Evolutionary conservation across 1,284 basidiomycete genomes (phyloP).

Genomic region (Melampsora larici-populina): DNA sequence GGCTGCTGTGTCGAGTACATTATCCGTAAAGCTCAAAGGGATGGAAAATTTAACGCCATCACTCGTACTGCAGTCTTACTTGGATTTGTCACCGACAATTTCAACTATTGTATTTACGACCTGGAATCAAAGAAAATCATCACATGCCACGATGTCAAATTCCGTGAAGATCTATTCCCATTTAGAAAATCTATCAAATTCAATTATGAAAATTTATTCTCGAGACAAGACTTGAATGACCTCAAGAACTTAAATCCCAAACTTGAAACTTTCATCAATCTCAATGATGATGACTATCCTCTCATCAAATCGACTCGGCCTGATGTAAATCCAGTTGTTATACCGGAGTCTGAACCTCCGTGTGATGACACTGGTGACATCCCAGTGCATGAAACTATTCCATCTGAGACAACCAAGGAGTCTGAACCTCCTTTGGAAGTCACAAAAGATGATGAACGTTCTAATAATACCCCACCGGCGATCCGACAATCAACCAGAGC

Average conservation of each 20-base stretch:
- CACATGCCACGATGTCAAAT: background rate
- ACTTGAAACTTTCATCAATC: too few species aligned
- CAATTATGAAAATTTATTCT: too few species aligned
- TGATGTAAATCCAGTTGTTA: too few species aligned
- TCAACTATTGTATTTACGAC: background rate
- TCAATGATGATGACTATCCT: background rate
- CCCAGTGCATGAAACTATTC: background rate
- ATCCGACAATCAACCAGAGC: background rate
- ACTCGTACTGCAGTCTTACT: background rate
- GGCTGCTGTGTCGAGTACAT: background rate
- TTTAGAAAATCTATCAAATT: background rate
- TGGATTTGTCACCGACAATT: background rate
- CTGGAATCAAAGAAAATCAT: background rate
- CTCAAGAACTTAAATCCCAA: too few species aligned
- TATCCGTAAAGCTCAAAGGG: background rate
- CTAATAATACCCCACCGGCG: background rate
- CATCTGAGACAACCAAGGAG: background rate
- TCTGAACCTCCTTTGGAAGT: background rate
- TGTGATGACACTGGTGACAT: too few species aligned
- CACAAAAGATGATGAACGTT: too few species aligned
- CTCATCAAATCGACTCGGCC: too few species aligned
- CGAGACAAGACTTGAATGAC: too few species aligned
- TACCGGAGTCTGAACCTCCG: too few species aligned
- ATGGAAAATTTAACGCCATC: background rate
- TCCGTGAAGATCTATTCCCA: too few species aligned